Percentiles rank a stretch among this genome's conserved stretches.
Conservation (phyloP, 345 rosid species). For the Triadica sebifera region DNA sequence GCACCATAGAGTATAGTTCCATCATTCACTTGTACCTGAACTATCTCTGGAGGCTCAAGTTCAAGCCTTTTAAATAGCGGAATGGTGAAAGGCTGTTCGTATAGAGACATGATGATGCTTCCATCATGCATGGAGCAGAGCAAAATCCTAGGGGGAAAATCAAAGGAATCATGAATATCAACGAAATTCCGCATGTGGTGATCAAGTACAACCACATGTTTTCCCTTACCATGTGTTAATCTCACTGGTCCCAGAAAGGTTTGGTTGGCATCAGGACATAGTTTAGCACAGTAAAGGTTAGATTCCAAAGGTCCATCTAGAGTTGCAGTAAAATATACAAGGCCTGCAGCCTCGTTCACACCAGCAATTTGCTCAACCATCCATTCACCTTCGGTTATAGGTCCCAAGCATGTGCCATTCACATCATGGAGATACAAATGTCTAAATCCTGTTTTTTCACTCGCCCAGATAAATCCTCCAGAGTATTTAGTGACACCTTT, state of each 20-base stretch:
- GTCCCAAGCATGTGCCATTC: constrained; percentile 69
- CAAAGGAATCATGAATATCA: constrained; percentile 82
- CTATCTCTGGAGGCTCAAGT: constrained; percentile 75
- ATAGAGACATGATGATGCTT: constrained; percentile 52
- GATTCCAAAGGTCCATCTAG: constrained; percentile 76
- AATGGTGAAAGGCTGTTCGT: constrained; percentile 59
- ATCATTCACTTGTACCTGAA: constrained; percentile 63
- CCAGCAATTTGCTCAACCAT: constrained; percentile 92
- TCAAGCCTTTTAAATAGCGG: constrained; percentile 54
- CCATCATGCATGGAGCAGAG: constrained; percentile 70
- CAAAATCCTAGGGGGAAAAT: constrained; percentile 63
- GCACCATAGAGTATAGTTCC: constrained; percentile 76
- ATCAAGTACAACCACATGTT: constrained; percentile 76
- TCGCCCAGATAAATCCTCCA: constrained; percentile 94
- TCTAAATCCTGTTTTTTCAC: constrained; percentile 82
- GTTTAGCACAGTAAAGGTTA: constrained; percentile 60
- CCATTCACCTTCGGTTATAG: constrained; percentile 86
- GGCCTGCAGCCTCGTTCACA: constrained; percentile 60
- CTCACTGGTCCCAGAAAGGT: constrained; percentile 49
- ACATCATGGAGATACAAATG: constrained; percentile 82
- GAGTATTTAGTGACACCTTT: constrained; percentile 48
- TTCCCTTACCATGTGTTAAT: constrained; percentile 81
- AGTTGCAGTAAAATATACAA: constrained; percentile 79
- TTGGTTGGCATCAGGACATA: constrained; percentile 39
- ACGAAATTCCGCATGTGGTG: constrained; percentile 78